phyloP scores from a whole-genome alignment of 805 yeast species.

The Lipomyces yamadae region DNA sequence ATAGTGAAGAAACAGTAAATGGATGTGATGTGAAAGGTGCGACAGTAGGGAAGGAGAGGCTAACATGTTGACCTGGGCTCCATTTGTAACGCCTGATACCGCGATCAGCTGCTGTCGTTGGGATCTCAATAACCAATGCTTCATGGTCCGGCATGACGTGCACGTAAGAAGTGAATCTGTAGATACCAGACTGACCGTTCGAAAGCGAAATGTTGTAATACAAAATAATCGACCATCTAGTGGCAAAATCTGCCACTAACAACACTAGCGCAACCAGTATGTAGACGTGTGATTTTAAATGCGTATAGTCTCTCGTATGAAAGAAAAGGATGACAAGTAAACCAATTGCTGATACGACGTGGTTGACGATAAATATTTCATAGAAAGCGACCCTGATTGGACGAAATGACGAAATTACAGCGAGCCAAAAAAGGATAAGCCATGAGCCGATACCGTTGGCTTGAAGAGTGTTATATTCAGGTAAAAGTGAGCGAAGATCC shows the following conservation, averaged over 20 bases:
- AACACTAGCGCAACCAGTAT: constrained; percentile 41
- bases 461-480: constrained; percentile 32
- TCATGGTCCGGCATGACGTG: constrained; percentile 12
- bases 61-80: constrained; percentile 39
- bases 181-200: constrained; percentile 12
- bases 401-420: constrained; percentile 43
- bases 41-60: constrained; percentile 35
- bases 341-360: constrained; percentile 38
- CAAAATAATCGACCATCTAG: constrained; percentile 27
- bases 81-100: constrained; percentile 19
- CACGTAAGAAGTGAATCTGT: constrained; percentile 28
- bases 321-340: constrained; percentile 36
- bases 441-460: constrained; percentile 39
- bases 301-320: constrained; percentile 38
- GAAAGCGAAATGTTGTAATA: constrained; percentile 24
- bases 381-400: constrained; percentile 36
- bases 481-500: constrained; percentile 24
- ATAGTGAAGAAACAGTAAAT: constrained; percentile 49
- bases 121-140: constrained; percentile 22
- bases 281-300: constrained; percentile 32
- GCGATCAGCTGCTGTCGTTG: constrained; percentile 9
- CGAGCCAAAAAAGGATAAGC: constrained; percentile 39
- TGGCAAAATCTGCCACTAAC: constrained; percentile 36
- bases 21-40: constrained; percentile 38
- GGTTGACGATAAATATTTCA: constrained; percentile 40